Evolutionary conservation across 768 basidiomycete genomes (phyloP).

Genomic region (Phylloporus sp.): DNA sequence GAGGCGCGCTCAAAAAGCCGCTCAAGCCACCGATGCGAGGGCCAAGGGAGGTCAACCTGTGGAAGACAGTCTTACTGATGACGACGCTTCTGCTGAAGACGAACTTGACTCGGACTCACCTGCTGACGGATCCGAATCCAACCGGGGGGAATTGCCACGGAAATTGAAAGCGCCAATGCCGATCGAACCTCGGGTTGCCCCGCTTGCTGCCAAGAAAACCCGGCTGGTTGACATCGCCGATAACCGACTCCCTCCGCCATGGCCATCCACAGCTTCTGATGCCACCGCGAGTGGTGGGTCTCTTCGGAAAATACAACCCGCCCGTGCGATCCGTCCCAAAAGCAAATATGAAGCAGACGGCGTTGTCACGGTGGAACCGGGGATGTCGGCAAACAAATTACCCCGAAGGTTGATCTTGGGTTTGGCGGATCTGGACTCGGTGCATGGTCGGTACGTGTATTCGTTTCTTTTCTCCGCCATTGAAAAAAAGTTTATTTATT

Average conservation of each 20-base stretch:
- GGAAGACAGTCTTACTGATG: conserved; percentile 30
- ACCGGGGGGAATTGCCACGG: conserved; percentile 22
- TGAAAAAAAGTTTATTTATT: neutral
- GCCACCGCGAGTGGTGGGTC: conserved; percentile 1
- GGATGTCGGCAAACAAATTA: conserved; percentile 16
- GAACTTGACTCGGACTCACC: conserved; percentile 35
- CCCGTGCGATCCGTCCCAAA: conserved; percentile 27
- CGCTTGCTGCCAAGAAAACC: conserved; percentile 22
- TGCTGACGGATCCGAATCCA: conserved; percentile 19
- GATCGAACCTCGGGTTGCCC: conserved; percentile 15
- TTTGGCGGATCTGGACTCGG: conserved; percentile 57
- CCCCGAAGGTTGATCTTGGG: conserved; percentile 25
- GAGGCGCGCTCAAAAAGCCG: conserved; percentile 51
- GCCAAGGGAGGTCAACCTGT: conserved; percentile 29
- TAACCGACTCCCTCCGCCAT: conserved; percentile 18
- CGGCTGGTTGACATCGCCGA: conserved; percentile 16
- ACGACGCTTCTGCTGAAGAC: conserved; percentile 30
- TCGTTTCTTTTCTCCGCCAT: neutral
- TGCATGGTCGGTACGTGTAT: conserved; percentile 52
- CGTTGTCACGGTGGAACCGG: conserved; percentile 13
- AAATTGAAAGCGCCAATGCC: conserved; percentile 21
- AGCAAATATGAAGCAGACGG: conserved; percentile 22
- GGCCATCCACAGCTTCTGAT: conserved; percentile 20
- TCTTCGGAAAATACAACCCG: conserved; percentile 20
- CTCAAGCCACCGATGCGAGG: conserved; percentile 46